These are phyloP conservation scores for Sporothrix variecibatus DNA, from an alignment of 2,329 filamentous ascomycete genomes.

Conservation along the genomic window DNA sequence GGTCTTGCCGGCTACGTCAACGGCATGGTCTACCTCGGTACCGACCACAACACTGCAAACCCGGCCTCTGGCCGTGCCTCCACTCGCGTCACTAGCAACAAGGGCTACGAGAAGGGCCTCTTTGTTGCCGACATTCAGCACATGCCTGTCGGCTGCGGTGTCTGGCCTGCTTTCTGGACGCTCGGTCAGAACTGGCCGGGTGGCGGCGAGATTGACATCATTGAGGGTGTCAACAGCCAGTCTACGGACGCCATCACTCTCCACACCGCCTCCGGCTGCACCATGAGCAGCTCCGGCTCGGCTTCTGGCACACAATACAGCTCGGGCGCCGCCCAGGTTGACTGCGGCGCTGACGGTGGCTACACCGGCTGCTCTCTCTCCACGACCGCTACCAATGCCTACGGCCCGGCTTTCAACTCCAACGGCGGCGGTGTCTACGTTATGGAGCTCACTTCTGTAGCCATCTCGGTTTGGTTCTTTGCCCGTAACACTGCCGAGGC, in stretches of 20 bases:
- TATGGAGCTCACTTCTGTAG: constrained; percentile 71
- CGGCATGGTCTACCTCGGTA: constrained; percentile 66
- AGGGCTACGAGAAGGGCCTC: constrained; percentile 67
- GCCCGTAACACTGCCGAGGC: constrained; percentile 50
- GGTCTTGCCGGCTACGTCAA: constrained; percentile 60
- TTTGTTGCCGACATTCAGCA: constrained; percentile 73
- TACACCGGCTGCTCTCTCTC: constrained; percentile 62
- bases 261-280: constrained; percentile 65
- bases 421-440: constrained; percentile 70
- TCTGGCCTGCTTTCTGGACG: constrained; percentile 74
- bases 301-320: constrained; percentile 49
- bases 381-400: constrained; percentile 55
- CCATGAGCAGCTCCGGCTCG: constrained; percentile 52
- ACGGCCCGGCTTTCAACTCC: constrained; percentile 71
- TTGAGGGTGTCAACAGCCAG: constrained; percentile 73
- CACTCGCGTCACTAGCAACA: constrained; percentile 68
- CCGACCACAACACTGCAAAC: constrained; percentile 62
- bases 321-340: constrained; percentile 40
- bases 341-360: constrained; percentile 36
- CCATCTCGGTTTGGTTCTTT: constrained; percentile 84
- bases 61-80: constrained; percentile 65
- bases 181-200: constrained; percentile 70
- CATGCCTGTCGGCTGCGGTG: constrained; percentile 75
- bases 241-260: constrained; percentile 64
- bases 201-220: constrained; percentile 75